Conservation (phyloP, 495 filamentous ascomycete species). For the Hyaloscypha hepaticicola region DNA sequence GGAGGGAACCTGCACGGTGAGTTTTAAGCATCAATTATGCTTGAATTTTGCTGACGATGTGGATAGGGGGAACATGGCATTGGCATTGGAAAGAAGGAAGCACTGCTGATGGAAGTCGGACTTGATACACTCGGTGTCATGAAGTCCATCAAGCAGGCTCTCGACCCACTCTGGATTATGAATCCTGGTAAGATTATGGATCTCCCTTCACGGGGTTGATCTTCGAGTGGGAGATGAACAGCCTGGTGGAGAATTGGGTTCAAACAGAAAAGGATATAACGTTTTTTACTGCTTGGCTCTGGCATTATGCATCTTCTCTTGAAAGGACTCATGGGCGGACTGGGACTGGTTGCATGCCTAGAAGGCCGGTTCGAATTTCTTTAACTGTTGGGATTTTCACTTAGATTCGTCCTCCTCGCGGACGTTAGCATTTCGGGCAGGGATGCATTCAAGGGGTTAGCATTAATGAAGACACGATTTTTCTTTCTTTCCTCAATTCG, state of each 20-base stretch:
- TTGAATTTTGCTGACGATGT: slow-evolving; percentile 1
- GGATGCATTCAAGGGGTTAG: slow-evolving; percentile 14
- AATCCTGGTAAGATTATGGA: slow-evolving; percentile 93
- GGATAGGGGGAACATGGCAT: slow-evolving; percentile 78
- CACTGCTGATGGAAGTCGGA: slow-evolving; percentile 78
- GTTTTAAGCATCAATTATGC: slow-evolving; percentile 7
- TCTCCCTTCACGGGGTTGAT: slow-evolving; percentile 30
- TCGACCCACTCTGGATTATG: slow-evolving; percentile 89
- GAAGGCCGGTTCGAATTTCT: background rate
- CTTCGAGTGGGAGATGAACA: background rate
- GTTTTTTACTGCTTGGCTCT: background rate
- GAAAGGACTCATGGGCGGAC: background rate
- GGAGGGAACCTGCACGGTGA: slow-evolving; percentile 86
- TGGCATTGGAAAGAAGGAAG: slow-evolving; percentile 84
- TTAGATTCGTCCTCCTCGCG: slow-evolving; percentile 26
- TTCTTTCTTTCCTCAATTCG: background rate
- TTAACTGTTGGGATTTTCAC: background rate
- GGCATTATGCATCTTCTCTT: background rate
- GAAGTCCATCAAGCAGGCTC: slow-evolving; percentile 76
- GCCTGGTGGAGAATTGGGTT: background rate
- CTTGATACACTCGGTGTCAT: slow-evolving; percentile 78
- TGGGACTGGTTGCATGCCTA: background rate
- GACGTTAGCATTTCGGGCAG: slow-evolving; percentile 11
- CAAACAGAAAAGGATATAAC: background rate
- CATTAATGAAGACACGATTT: slow-evolving; percentile 13